Percentiles rank a stretch among this genome's conserved stretches.
These are phyloP conservation scores for Collybia nuda DNA, from an alignment of 768 basidiomycete species.

Conservation along the genomic window DNA sequence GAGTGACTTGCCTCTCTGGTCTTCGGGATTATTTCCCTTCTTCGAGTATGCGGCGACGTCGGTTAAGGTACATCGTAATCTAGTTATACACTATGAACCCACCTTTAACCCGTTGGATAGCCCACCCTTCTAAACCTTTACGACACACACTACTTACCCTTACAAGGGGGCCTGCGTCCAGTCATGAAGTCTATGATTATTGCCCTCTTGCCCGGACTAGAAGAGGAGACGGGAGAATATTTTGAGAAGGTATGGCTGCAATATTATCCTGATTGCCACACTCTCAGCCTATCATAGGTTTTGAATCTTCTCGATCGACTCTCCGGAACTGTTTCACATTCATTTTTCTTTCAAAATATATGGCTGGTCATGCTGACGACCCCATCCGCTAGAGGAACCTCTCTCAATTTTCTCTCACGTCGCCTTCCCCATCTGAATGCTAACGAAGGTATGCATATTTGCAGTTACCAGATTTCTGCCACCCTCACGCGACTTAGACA, in stretches of 20 bases:
- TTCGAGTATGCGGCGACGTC: conserved; percentile 99
- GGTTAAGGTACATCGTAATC: conserved; percentile 65
- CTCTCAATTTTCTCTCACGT: conserved; percentile 84
- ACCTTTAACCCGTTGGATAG: conserved; percentile 32
- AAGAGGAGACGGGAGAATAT: conserved; percentile 97
- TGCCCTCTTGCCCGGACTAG: conserved; percentile 89
- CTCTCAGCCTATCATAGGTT: conserved; percentile 47
- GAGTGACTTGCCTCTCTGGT: conserved; percentile 90
- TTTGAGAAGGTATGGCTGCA: conserved; percentile 72
- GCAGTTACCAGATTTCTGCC: neutral
- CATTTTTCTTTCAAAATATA: conserved; percentile 94
- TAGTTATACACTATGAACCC: neutral
- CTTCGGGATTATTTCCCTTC: conserved; percentile 95
- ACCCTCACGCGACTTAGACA: conserved; percentile 38
- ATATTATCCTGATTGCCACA: neutral
- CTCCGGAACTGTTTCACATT: conserved; percentile 78
- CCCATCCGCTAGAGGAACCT: conserved; percentile 79
- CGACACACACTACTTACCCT: conserved; percentile 87
- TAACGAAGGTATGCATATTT: conserved; percentile 57
- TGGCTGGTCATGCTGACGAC: conserved; percentile 94
- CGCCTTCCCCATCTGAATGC: conserved; percentile 70
- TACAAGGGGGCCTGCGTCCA: conserved; percentile 79
- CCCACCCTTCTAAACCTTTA: conserved; percentile 90
- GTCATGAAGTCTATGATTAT: conserved; percentile 94
- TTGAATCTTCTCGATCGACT: conserved; percentile 76